Evolutionary conservation across 768 basidiomycete genomes (phyloP), one percentile per base, ranked within the genome.

Genomic region (Phlegmacium glaucopus): DNA sequence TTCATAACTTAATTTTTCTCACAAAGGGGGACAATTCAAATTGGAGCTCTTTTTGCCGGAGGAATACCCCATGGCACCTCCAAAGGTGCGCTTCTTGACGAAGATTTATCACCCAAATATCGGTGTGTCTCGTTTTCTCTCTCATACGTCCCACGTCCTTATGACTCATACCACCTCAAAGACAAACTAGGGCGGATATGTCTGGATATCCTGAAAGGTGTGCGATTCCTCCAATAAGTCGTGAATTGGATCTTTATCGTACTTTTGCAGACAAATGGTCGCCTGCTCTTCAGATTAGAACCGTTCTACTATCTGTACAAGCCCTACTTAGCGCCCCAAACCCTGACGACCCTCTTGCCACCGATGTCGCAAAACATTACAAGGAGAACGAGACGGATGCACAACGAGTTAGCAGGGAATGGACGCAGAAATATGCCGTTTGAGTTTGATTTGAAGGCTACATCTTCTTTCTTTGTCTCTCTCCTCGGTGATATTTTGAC

Each of bases 101-200:
- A 94, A 94, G 85, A 95, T 97, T 75, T 94, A 95, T 74, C 94
- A 97, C 68, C 94, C 96, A 40, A 99, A 99, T 68, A 99, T 99
- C 71, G 95, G 95, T 96, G 62, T 60, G 90, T n/a, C 69, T 39
- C 38, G 40, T 22, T 36, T n/a, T n/a, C n/a, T n/a, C n/a, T n/a
- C n/a, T n/a, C n/a, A 42, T 39, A 15, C 29, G 5, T 44, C 44
- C 40, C 10, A 26, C 35, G 28, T 22, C 42, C 25, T 29, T 35
- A 17, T 49, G 15, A 48, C 28, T 39, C 17, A 29, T 50, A 22
- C 27, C 35, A 37, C 41, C 22, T 26, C 39, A 26, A 57, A 98
- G 95, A 99, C 70, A 99, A 99, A 69, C 87, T 99, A 26, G 96
- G 96, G 29, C 83, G 96, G 15, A 99, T 99, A 70, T 99, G 96